These are phyloP conservation scores for Maudiozyma turicensis DNA, from an alignment of 805 yeast genomes.

Conservation along the genomic window DNA sequence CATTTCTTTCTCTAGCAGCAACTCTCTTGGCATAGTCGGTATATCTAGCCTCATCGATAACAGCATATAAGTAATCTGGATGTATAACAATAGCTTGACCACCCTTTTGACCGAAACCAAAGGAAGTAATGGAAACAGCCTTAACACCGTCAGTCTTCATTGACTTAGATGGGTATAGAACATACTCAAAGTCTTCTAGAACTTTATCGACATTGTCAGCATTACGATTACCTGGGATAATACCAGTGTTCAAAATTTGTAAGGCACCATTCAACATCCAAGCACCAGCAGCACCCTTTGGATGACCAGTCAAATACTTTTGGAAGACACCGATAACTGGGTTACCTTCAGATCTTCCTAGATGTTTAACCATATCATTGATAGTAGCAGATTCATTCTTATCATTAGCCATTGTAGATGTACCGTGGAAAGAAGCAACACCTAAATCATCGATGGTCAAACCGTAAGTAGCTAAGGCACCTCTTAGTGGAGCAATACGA, in stretches of 20 bases:
- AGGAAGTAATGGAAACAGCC: constrained; percentile 94
- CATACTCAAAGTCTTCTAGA: constrained; percentile 75
- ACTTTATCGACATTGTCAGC: constrained; percentile 90
- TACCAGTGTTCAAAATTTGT: constrained; percentile 83
- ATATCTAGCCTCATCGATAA: constrained; percentile 63
- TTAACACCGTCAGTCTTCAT: constrained; percentile 94
- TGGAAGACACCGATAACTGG: constrained; percentile 98
- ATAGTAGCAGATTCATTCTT: constrained; percentile 94
- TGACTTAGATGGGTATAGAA: constrained; percentile 88
- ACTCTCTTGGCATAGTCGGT: constrained; percentile 65
- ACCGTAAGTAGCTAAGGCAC: constrained; percentile 90
- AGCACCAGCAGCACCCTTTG: constrained; percentile 99
- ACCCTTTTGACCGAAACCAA: constrained; percentile 99
- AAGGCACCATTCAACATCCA: constrained; percentile 99
- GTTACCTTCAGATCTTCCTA: constrained; percentile 96
- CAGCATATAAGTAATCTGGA: constrained; percentile 87
- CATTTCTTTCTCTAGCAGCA: constrained; percentile 69
- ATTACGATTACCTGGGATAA: constrained; percentile 97
- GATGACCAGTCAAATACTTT: constrained; percentile 98
- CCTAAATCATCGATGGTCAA: constrained; percentile 90
- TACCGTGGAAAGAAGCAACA: constrained; percentile 98
- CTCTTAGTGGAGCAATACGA: constrained; percentile 93
- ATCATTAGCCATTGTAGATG: constrained; percentile 96
- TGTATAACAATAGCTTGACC: constrained; percentile 88
- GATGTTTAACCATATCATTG: constrained; percentile 84